These are phyloP conservation scores for Cystobasidium sp. DNA, from an alignment of 1,284 basidiomycete species.

Conservation along the genomic window DNA sequence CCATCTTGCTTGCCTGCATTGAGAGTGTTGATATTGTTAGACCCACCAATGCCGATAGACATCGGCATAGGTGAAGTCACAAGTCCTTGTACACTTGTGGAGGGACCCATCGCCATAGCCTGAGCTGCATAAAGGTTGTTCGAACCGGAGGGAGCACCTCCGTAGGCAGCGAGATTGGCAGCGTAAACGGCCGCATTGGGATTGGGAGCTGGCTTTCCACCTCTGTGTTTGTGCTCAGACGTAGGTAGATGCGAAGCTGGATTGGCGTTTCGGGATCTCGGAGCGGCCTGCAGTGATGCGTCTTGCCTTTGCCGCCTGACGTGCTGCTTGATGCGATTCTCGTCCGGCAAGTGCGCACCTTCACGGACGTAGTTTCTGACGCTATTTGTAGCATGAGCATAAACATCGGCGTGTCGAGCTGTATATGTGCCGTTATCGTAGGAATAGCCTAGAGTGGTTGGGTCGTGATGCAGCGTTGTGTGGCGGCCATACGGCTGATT, in stretches of 20 bases:
- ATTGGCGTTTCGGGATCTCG: not conserved
- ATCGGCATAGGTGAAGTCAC: not conserved
- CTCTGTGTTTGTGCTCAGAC: constrained; percentile 23
- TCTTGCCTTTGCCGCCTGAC: constrained; percentile 24
- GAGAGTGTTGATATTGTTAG: not conserved
- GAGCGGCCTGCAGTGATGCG: constrained; percentile 5
- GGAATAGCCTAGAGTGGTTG: constrained; percentile 10
- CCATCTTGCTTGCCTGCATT: constrained; percentile 19
- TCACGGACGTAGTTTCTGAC: constrained; percentile 36
- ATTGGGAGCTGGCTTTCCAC: constrained; percentile 22
- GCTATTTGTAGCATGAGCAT: constrained; percentile 26
- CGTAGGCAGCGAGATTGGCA: constrained; percentile 1
- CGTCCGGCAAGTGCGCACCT: constrained; percentile 28
- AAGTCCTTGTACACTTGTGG: constrained; percentile 3
- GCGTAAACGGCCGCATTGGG: constrained; percentile 1
- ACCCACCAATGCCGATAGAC: constrained; percentile 1
- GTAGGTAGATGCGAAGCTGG: constrained; percentile 20
- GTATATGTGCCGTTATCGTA: constrained; percentile 25
- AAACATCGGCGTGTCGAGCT: constrained; percentile 23
- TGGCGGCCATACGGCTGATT: constrained; percentile 24
- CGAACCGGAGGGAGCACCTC: not conserved
- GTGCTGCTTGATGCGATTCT: constrained; percentile 33
- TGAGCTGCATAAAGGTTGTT: not conserved
- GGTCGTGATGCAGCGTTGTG: constrained; percentile 25
- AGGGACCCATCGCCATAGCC: constrained; percentile 5